Evolutionary conservation across 441 rosid genomes (phyloP).

Genomic region (Corymbia calophylla): DNA sequence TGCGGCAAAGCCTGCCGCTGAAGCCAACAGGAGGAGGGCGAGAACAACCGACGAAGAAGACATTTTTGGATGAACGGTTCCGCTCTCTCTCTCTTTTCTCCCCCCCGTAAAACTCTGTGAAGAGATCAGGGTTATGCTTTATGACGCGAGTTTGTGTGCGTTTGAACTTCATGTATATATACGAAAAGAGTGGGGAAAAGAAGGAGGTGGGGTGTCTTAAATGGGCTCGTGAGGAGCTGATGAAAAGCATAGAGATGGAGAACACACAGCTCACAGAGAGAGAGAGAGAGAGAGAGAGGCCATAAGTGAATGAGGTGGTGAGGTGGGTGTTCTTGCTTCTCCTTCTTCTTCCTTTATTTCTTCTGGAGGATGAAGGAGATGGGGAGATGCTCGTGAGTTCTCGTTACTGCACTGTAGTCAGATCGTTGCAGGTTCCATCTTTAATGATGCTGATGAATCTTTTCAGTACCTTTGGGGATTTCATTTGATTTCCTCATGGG

Average conservation of each 20-base stretch:
- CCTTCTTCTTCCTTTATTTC: background rate
- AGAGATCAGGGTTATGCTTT: background rate
- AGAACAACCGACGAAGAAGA: background rate
- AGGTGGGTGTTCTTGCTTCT: constrained; percentile 9
- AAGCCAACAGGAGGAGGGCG: constrained; percentile 10
- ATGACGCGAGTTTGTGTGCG: background rate
- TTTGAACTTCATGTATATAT: background rate
- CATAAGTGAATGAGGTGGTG: constrained; percentile 15
- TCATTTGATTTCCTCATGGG: background rate
- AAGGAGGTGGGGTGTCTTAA: constrained; percentile 21
- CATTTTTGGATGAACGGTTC: background rate
- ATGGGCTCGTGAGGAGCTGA: constrained; percentile 61
- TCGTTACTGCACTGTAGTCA: constrained; percentile 20
- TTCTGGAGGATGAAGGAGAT: background rate
- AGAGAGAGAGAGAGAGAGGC: background rate
- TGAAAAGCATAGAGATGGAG: constrained; percentile 5
- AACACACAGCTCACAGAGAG: constrained; percentile 8
- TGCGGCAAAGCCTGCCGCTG: background rate
- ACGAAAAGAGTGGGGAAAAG: background rate
- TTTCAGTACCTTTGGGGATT: background rate
- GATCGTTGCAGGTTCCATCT: background rate
- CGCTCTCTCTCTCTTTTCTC: background rate
- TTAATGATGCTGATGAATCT: background rate
- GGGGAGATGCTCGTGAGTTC: constrained; percentile 59
- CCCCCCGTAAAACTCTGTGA: background rate